phyloP scores from a whole-genome alignment of 371 early-diverging fungal species.

The Apophysomyces trapeziformis region DNA sequence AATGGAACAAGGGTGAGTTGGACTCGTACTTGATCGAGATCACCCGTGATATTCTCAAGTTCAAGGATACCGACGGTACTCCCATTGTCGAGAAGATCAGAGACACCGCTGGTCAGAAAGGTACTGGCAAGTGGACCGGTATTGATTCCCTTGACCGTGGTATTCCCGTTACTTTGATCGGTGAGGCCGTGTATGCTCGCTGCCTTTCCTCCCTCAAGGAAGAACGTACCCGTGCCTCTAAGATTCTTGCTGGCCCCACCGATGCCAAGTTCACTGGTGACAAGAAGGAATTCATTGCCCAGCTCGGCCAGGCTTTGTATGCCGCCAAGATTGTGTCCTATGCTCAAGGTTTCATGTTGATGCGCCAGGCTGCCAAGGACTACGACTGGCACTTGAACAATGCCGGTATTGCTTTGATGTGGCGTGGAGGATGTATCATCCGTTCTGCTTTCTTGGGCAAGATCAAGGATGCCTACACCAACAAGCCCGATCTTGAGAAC shows the following conservation, averaged over 20 bases:
- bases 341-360: slow-evolving; percentile 99
- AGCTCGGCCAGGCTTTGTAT: slow-evolving; percentile 93
- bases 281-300: slow-evolving; percentile 83
- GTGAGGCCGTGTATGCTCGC: slow-evolving; percentile 98
- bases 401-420: slow-evolving; percentile 96
- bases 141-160: slow-evolving; percentile 93
- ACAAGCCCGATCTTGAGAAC: slow-evolving; percentile 85
- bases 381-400: slow-evolving; percentile 96
- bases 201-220: slow-evolving; percentile 95
- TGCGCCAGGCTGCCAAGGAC: slow-evolving; percentile 94
- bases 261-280: slow-evolving; percentile 76
- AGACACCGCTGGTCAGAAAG: slow-evolving; percentile 99
- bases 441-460: slow-evolving; percentile 93
- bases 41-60: slow-evolving; percentile 90
- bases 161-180: slow-evolving; percentile 95
- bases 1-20: slow-evolving; percentile 96
- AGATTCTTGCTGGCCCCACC: slow-evolving; percentile 80
- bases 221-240: slow-evolving; percentile 90
- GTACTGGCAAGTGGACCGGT: slow-evolving; percentile 99
- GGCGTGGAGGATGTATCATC: slow-evolving; percentile 99
- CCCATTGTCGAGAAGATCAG: slow-evolving; percentile 94
- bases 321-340: slow-evolving; percentile 98
- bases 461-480: slow-evolving; percentile 92
- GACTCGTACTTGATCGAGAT: slow-evolving; percentile 98
- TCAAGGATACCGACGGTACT: slow-evolving; percentile 86